Evolutionary conservation across 148 eudicot species (phyloP), one percentile per base, ranked within the genome.

Genomic region (Chenopodium berlandieri): DNA sequence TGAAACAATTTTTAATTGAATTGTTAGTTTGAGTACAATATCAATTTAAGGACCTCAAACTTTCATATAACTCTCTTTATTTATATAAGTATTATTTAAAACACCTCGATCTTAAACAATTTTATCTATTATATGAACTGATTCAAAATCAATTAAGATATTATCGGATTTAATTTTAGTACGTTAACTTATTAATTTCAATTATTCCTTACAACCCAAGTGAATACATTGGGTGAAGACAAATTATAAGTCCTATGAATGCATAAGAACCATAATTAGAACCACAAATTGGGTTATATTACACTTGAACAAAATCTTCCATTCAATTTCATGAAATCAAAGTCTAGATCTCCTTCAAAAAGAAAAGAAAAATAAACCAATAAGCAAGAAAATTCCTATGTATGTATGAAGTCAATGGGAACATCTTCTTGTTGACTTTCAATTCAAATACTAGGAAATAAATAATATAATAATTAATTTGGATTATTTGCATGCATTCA

Each of bases 401-500:
- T 19, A 9, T 52, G 37, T 64, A 23, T 69, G 67, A 82, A 47
- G 76, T 88, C 85, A 78, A 79, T 56, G 60, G 44, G 77, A 83
- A 85, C 83, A 85, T 90, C 86, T 81, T 84, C 86, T 81, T 58
- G 88, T 83, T 66, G 89, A 86, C 89, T 81, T 78, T 40, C 47
- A 73, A 60, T 48, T n/a, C 12, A 31, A 72, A 50, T 25, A 25
- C n/a, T 66, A 68, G 17, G 34, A 27, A 68, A 31, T n/a, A 25
- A 66, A 25, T 25, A 66, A 23, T 14, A 30, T 2, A 31, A 68
- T 20, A 23, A 75, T 66, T 68, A 71, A 76, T 58, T 80, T 17
- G n/a, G 5, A 58, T 4, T 2, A 72, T 44, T n/a, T 66, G 13
- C 82, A 84, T 79, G 81, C 79, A 16, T 56, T 14, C 17, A 77